Conservation (phyloP, 2,329 filamentous ascomycete species). For the Aspergillus ochraceoroseus region DNA sequence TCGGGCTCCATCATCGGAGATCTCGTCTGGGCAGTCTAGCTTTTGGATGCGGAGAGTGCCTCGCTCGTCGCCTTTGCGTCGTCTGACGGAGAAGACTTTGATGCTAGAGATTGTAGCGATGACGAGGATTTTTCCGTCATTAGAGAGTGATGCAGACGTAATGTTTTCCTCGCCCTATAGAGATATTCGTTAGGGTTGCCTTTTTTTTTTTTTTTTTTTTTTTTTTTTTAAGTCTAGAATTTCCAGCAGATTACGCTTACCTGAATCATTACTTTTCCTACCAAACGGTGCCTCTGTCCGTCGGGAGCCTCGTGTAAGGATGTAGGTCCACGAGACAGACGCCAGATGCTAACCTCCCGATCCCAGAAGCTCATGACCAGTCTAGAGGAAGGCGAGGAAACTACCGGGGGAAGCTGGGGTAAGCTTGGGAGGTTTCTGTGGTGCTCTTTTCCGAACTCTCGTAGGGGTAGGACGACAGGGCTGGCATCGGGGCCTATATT, state of each 20-base stretch:
- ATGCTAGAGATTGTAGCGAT: constrained; percentile 69
- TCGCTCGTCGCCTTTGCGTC: constrained; percentile 48
- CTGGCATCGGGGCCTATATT: constrained; percentile 72
- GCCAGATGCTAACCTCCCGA: constrained; percentile 79
- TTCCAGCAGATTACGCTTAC: no score
- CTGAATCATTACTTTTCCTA: constrained; percentile 61
- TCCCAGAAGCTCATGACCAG: constrained; percentile 91
- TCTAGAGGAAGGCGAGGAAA: constrained; percentile 67
- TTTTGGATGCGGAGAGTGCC: constrained; percentile 67
- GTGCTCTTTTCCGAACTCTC: constrained; percentile 70
- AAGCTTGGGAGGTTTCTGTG: constrained; percentile 77
- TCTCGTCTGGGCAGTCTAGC: constrained; percentile 56
- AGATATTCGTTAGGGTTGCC: constrained; percentile 1
- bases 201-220: no score
- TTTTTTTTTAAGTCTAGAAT: no score
- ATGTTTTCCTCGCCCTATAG: constrained; percentile 71
- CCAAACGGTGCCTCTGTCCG: constrained; percentile 44
- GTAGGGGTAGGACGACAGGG: constrained; percentile 75
- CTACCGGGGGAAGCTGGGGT: constrained; percentile 69
- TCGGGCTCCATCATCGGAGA: constrained; percentile 62
- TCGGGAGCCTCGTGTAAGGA: constrained; percentile 42
- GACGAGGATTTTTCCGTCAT: constrained; percentile 67
- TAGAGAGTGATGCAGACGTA: constrained; percentile 66
- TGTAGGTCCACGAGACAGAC: constrained; percentile 49
- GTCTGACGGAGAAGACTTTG: constrained; percentile 68